A percentile compares a stretch with the other conserved stretches of the same genome.
Conservation (phyloP, 2,329 filamentous ascomycete species). For the Paecilomyces sp. region DNA sequence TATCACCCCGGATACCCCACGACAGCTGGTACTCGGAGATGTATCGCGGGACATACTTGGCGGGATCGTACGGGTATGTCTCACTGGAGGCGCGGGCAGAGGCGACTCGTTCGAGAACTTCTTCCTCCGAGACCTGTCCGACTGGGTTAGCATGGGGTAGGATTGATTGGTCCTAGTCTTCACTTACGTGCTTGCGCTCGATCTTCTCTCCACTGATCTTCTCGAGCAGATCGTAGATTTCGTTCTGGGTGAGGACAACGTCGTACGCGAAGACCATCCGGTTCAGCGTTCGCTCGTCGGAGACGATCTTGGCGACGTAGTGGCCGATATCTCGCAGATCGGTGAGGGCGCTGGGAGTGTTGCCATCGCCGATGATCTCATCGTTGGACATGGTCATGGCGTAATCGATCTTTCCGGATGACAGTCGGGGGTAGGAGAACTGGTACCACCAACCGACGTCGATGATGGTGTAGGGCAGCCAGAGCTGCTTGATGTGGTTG, state of each 20-base stretch:
- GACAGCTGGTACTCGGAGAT: constrained; percentile 40
- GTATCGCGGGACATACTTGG: constrained; percentile 28
- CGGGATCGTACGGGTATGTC: constrained; percentile 29
- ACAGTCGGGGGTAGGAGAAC: constrained; percentile 36
- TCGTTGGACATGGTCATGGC: constrained; percentile 27
- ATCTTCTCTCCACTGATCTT: constrained; percentile 43
- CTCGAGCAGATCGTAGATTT: constrained; percentile 43
- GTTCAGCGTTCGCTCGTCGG: constrained; percentile 49
- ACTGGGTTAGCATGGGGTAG: neutral
- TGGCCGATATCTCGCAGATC: constrained; percentile 48
- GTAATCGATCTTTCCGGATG: constrained; percentile 42
- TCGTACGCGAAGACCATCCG: constrained; percentile 44
- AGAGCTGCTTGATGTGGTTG: constrained; percentile 41
- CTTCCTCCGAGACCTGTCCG: constrained; percentile 26
- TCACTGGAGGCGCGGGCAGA: constrained; percentile 26
- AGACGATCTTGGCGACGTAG: constrained; percentile 46
- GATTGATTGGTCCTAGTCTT: neutral
- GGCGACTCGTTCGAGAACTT: constrained; percentile 25
- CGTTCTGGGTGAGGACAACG: constrained; percentile 39
- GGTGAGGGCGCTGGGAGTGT: constrained; percentile 37
- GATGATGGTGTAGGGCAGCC: constrained; percentile 50
- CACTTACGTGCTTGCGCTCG: constrained; percentile 30
- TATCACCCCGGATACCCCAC: constrained; percentile 46
- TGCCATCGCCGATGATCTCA: constrained; percentile 41
- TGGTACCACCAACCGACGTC: constrained; percentile 57